phyloP scores from a whole-genome alignment of 345 rosid species.

The Balakata baccata region DNA sequence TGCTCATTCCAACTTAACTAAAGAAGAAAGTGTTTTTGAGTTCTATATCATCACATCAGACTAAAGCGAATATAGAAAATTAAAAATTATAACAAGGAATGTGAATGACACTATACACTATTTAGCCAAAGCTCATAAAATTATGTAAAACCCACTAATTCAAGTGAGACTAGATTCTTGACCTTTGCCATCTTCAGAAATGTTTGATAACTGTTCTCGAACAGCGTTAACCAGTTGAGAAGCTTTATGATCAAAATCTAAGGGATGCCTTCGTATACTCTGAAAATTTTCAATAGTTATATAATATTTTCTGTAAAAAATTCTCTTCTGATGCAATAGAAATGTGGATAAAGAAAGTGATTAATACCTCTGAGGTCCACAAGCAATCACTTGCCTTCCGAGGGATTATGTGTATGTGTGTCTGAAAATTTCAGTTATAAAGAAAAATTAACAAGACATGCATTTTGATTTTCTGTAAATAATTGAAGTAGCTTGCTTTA shows the following conservation, averaged over 20 bases:
- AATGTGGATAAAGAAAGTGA: background rate
- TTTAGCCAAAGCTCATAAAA: background rate
- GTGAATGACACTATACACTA: background rate
- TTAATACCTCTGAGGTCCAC: conserved; percentile 84
- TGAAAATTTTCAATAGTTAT: conserved; percentile 28
- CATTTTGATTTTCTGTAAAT: background rate
- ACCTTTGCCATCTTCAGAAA: conserved; percentile 43
- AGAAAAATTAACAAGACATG: background rate
- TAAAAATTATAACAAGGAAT: background rate
- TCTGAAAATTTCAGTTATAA: conserved; percentile 44
- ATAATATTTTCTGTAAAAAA: background rate
- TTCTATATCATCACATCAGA: background rate
- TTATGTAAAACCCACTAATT: conserved; percentile 6
- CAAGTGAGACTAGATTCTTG: conserved; percentile 39
- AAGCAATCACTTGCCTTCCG: conserved; percentile 77
- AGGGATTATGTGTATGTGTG: conserved; percentile 92
- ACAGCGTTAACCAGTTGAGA: conserved; percentile 49
- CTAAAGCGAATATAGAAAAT: background rate
- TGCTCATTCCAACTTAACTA: background rate
- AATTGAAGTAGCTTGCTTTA: background rate
- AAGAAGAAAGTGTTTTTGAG: background rate
- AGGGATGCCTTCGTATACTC: conserved; percentile 59
- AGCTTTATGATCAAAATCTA: conserved; percentile 57
- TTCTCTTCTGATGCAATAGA: background rate
- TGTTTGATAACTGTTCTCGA: conserved; percentile 46